Percentiles rank a stretch among this genome's conserved stretches.
These are phyloP conservation scores for Venturia nashicola DNA, from an alignment of 2,329 filamentous ascomycete species.

Conservation along the genomic window DNA sequence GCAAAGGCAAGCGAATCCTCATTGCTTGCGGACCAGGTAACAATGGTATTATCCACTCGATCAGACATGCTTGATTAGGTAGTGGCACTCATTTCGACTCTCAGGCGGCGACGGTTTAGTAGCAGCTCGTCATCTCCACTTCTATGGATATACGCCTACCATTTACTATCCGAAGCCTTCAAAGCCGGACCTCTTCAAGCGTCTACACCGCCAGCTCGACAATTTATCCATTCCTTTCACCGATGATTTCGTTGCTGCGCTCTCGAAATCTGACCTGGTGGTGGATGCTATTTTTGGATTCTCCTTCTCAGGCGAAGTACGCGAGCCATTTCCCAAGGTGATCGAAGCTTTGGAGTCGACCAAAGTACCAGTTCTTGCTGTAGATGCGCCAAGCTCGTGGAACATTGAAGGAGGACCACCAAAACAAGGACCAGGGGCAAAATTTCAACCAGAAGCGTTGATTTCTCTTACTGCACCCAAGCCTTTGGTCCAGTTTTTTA, in stretches of 20 bases:
- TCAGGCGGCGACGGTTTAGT: conserved; percentile 87
- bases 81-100: background rate
- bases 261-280: conserved; percentile 63
- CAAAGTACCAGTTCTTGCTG: conserved; percentile 65
- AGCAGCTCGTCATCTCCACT: conserved; percentile 77
- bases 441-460: conserved; percentile 67
- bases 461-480: conserved; percentile 91
- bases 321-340: conserved; percentile 79
- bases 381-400: conserved; percentile 93
- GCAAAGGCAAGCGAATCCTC: conserved; percentile 58
- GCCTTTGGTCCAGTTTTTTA: conserved; percentile 72
- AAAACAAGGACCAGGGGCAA: conserved; percentile 59
- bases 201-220: conserved; percentile 71
- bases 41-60: conserved; percentile 29
- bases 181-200: conserved; percentile 69
- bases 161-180: conserved; percentile 89
- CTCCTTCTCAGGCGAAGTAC: conserved; percentile 80
- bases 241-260: conserved; percentile 59
- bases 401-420: conserved; percentile 82
- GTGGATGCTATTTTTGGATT: conserved; percentile 95
- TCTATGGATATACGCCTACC: conserved; percentile 81
- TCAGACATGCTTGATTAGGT: background rate
- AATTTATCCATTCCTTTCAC: conserved; percentile 76
- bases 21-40: conserved; percentile 82
- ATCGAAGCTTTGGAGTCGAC: conserved; percentile 66